Conservation (phyloP, 768 basidiomycete species). For the Boletus edulis region DNA sequence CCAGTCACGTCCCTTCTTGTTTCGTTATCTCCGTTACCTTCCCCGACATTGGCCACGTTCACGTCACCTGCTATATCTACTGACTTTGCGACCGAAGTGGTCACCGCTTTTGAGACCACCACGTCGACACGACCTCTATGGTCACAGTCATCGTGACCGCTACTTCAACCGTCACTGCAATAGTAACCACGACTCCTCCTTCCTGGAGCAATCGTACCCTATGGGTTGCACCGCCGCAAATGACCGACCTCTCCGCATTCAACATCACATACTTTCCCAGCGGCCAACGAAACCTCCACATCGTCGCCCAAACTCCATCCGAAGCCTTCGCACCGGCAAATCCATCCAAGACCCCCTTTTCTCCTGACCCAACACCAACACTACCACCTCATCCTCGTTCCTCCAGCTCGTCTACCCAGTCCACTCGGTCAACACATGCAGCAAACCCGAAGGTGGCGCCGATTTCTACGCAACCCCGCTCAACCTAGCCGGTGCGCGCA, state of each 20-base stretch:
- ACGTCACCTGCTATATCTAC: background rate
- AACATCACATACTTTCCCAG: conserved; percentile 54
- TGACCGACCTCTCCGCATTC: conserved; percentile 61
- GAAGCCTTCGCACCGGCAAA: too few relatives aligned
- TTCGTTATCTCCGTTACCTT: background rate
- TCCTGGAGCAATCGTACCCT: conserved; percentile 19
- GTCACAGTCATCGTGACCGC: conserved; percentile 10
- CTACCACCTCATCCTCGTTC: conserved; percentile 37
- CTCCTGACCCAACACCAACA: conserved; percentile 6
- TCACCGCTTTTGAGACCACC: conserved; percentile 9
- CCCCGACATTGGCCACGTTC: background rate
- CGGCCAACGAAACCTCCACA: conserved; percentile 51
- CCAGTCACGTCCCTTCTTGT: background rate
- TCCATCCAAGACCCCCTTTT: conserved; percentile 5
- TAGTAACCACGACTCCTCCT: background rate
- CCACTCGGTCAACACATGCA: conserved; percentile 65
- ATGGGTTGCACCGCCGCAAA: conserved; percentile 54
- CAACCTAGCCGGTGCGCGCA: conserved; percentile 44
- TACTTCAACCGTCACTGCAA: background rate
- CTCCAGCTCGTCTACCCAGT: conserved; percentile 69
- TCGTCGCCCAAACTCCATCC: conserved; percentile 50
- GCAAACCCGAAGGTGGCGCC: conserved; percentile 64
- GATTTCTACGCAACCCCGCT: conserved; percentile 61
- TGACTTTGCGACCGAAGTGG: conserved; percentile 8
- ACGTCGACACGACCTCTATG: conserved; percentile 1